phyloP scores from a whole-genome alignment of 441 rosid species.

The Aleurites moluccanus region DNA sequence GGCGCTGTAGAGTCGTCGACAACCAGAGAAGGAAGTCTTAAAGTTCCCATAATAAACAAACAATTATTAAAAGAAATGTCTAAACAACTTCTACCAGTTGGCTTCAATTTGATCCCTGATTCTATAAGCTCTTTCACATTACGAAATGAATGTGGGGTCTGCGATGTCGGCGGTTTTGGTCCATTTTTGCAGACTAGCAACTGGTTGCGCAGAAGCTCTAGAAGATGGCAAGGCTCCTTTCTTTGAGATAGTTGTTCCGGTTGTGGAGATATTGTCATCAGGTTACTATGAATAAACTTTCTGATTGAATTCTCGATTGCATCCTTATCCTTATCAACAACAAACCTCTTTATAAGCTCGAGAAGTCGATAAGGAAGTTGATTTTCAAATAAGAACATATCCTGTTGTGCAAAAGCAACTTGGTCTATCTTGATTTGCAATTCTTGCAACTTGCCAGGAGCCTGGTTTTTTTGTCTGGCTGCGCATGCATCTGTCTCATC shows the following conservation, averaged over 20 bases:
- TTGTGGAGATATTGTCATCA: background rate
- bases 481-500: background rate
- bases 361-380: constrained; percentile 16
- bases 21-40: constrained; percentile 15
- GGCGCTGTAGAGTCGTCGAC: constrained; percentile 24
- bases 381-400: constrained; percentile 22
- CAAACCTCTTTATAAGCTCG: background rate
- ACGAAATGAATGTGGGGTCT: background rate
- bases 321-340: too few species aligned
- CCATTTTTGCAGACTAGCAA: background rate
- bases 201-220: background rate
- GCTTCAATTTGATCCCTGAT: constrained; percentile 1
- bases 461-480: too few species aligned
- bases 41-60: background rate
- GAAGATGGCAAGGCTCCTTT: constrained; percentile 1
- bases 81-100: background rate
- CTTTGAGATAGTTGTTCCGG: background rate
- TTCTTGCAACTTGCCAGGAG: background rate
- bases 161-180: too few species aligned
- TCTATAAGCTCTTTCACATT: constrained; percentile 5
- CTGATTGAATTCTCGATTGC: background rate
- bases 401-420: background rate
- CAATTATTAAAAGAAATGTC: background rate
- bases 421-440: background rate
- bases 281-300: background rate